A percentile compares a stretch with the other conserved stretches of the same genome.
phyloP scores from a whole-genome alignment of 768 basidiomycete species.

The Serendipita sp. region DNA sequence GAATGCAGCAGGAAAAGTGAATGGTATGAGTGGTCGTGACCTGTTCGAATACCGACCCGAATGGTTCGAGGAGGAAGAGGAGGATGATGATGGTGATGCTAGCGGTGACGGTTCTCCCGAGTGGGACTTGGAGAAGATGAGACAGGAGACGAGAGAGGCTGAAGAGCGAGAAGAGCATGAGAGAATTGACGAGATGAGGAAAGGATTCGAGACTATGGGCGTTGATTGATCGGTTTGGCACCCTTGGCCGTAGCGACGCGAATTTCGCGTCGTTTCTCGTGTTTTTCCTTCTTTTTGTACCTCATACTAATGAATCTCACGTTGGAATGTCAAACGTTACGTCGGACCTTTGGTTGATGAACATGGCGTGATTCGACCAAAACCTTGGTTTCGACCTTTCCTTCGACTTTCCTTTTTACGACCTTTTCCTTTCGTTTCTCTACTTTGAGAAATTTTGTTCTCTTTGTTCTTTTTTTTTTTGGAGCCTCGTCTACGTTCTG shows the following conservation, averaged over 20 bases:
- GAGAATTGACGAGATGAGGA: background rate
- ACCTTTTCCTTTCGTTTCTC: too few species aligned
- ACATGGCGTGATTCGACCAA: too few species aligned
- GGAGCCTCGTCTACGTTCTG: too few species aligned
- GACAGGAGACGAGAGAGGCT: slow-evolving; percentile 39
- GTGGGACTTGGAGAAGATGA: slow-evolving; percentile 39
- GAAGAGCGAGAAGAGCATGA: slow-evolving; percentile 23
- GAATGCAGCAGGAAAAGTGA: slow-evolving; percentile 72
- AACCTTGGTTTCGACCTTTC: too few species aligned
- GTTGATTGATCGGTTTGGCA: background rate
- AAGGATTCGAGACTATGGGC: background rate
- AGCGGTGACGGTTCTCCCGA: slow-evolving; percentile 20
- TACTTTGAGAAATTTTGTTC: too few species aligned
- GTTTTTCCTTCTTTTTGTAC: background rate
- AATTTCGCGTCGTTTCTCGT: background rate
- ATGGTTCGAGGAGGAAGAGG: slow-evolving; percentile 73
- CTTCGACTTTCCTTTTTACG: too few species aligned
- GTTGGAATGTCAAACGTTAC: background rate
- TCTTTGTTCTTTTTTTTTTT: too few species aligned
- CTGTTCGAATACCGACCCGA: slow-evolving; percentile 94
- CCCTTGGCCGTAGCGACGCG: background rate
- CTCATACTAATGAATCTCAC: background rate
- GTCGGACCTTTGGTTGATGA: background rate
- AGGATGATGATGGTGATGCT: slow-evolving; percentile 14
- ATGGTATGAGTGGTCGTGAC: slow-evolving; percentile 91